A percentile compares a stretch with the other conserved stretches of the same genome.
Evolutionary conservation across 129 eudicot species (phyloP).

Genomic region (Tagetes erecta): DNA sequence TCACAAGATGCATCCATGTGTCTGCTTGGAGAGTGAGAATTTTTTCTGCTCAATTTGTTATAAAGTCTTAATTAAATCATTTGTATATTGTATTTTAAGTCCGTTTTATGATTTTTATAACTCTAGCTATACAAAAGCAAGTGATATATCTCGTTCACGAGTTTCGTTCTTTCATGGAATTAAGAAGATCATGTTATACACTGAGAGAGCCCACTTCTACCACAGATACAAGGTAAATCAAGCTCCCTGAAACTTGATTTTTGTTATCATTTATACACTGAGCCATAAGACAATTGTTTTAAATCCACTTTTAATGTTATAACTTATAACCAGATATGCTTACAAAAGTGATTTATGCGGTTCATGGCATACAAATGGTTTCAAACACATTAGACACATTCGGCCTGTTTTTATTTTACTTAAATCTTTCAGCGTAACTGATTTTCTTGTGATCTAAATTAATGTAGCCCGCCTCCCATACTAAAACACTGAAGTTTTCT

Average conservation of each 20-base stretch:
- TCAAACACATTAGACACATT: not conserved
- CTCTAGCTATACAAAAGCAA: conserved; percentile 53
- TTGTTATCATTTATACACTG: not conserved
- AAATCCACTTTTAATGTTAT: not conserved
- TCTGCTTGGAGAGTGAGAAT: conserved; percentile 82
- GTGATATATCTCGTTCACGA: conserved; percentile 78
- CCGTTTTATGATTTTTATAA: not conserved
- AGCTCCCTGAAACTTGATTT: conserved; percentile 10
- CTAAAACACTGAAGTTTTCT: conserved; percentile 1
- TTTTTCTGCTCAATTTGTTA: not conserved
- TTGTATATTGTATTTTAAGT: not conserved
- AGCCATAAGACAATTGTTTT: not conserved
- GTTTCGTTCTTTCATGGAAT: conserved; percentile 69
- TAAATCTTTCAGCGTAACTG: not conserved
- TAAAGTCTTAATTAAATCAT: not conserved
- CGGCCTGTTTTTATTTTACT: not conserved
- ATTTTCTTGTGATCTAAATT: not conserved
- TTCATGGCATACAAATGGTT: not conserved
- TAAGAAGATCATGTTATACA: conserved; percentile 75
- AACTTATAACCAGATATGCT: not conserved
- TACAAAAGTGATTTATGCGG: not conserved
- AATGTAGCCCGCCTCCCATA: not conserved
- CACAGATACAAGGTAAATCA: conserved; percentile 71
- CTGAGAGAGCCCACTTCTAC: conserved; percentile 92
- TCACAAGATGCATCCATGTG: conserved; percentile 86